Evolutionary conservation across 768 basidiomycete species (phyloP).

Genomic region (Termitomyces sp.): DNA sequence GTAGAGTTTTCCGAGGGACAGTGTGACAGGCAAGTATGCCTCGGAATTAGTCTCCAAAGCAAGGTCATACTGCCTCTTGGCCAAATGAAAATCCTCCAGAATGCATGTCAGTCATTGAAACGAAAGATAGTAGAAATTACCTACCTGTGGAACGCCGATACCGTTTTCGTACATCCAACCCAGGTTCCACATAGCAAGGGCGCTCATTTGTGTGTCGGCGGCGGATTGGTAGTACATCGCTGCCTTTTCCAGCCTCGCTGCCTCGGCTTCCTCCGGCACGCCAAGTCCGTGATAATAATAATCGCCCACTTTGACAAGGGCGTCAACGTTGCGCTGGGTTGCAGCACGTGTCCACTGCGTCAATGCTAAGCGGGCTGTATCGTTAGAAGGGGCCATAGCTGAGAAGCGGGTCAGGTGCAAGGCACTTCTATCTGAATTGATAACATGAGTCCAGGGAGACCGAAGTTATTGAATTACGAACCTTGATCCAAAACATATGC

Average conservation of each 20-base stretch:
- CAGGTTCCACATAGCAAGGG: conserved; percentile 96
- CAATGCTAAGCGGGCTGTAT: conserved; percentile 78
- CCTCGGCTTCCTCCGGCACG: conserved; percentile 61
- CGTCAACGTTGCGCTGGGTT: conserved; percentile 91
- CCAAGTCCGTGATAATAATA: conserved; percentile 93
- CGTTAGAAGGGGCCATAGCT: conserved; percentile 69
- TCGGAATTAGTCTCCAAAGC: conserved; percentile 85
- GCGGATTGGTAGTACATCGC: conserved; percentile 93
- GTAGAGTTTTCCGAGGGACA: conserved; percentile 82
- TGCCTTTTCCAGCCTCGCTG: conserved; percentile 77
- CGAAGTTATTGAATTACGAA: conserved; percentile 23
- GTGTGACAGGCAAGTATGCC: conserved; percentile 80
- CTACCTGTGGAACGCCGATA: conserved; percentile 80
- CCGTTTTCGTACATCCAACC: conserved; percentile 99
- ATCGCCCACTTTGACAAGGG: conserved; percentile 96
- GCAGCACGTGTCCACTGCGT: conserved; percentile 96
- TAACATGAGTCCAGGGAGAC: neutral
- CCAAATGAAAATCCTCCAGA: conserved; percentile 86
- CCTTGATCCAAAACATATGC: conserved; percentile 93
- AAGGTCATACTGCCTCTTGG: conserved; percentile 92
- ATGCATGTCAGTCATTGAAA: neutral
- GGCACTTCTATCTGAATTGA: conserved; percentile 57
- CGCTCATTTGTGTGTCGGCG: conserved; percentile 87
- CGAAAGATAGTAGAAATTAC: neutral
- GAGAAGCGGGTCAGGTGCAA: conserved; percentile 65